Evolutionary conservation across 495 filamentous ascomycete species (phyloP).

Genomic region (Clohesyomyces aquaticus): DNA sequence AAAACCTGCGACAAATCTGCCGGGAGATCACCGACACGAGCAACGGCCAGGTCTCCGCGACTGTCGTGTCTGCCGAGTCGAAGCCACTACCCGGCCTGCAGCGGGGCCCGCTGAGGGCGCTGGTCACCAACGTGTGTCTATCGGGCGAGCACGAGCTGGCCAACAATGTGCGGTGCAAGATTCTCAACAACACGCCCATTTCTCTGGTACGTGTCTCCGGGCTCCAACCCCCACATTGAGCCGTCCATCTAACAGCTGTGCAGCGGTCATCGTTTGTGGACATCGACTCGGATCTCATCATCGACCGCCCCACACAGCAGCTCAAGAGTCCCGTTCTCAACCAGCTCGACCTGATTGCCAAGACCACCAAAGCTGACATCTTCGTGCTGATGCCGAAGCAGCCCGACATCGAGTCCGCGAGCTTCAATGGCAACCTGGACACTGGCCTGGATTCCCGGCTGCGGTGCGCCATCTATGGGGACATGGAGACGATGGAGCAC

Average conservation of each 20-base stretch:
- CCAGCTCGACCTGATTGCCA: conserved; percentile 80
- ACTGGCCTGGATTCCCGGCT: conserved; percentile 76
- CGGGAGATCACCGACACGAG: conserved; percentile 73
- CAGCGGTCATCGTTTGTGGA: conserved; percentile 92
- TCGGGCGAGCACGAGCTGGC: conserved; percentile 82
- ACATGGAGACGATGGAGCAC: conserved; percentile 92
- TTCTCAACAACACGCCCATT: conserved; percentile 84
- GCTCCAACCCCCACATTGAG: background rate
- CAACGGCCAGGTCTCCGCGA: conserved; percentile 73
- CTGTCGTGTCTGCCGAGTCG: conserved; percentile 79
- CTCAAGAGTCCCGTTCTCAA: conserved; percentile 74
- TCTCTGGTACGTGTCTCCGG: conserved; percentile 68
- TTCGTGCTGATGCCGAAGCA: conserved; percentile 85
- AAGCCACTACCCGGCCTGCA: conserved; percentile 71
- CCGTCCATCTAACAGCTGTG: conserved; percentile 4
- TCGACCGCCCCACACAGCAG: conserved; percentile 67
- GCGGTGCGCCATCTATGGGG: conserved; percentile 90
- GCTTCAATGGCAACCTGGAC: conserved; percentile 69
- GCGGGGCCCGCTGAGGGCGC: conserved; percentile 65
- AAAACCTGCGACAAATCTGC: conserved; percentile 74
- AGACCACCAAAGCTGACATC: conserved; percentile 90
- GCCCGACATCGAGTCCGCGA: conserved; percentile 56
- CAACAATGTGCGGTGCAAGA: conserved; percentile 78
- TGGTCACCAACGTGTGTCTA: conserved; percentile 88
- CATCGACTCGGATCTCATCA: conserved; percentile 84